Conservation (phyloP, 768 basidiomycete species). For the Daedalea quercina region DNA sequence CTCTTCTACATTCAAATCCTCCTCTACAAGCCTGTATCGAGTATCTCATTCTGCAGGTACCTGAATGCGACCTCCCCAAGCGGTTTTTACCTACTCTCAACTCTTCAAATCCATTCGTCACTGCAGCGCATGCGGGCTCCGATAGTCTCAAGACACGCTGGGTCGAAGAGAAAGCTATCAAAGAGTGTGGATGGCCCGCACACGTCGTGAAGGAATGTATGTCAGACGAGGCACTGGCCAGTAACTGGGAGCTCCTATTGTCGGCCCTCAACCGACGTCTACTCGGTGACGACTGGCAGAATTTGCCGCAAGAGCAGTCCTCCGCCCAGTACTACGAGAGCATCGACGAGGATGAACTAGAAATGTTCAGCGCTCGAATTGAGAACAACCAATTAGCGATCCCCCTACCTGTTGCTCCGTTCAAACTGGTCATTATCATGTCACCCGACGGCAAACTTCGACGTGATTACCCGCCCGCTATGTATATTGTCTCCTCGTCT, state of each 20-base stretch:
- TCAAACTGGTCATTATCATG: constrained; percentile 62
- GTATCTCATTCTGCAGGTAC: constrained; percentile 74
- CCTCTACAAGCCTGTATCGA: constrained; percentile 78
- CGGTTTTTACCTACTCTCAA: constrained; percentile 60
- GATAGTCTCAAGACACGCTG: constrained; percentile 68
- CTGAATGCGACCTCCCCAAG: constrained; percentile 82
- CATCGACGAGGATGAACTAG: constrained; percentile 27
- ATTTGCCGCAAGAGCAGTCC: constrained; percentile 6
- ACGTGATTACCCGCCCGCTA: constrained; percentile 48
- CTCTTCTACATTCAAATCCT: constrained; percentile 50
- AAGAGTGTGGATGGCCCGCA: constrained; percentile 78
- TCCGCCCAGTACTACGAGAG: constrained; percentile 31
- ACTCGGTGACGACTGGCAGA: constrained; percentile 34
- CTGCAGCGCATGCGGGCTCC: constrained; percentile 53
- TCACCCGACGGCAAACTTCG: constrained; percentile 39
- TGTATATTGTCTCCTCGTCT: constrained; percentile 67
- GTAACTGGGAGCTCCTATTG: constrained; percentile 50
- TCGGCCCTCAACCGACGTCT: constrained; percentile 48
- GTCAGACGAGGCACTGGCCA: constrained; percentile 27
- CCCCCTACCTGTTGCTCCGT: constrained; percentile 56
- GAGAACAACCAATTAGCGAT: constrained; percentile 46
- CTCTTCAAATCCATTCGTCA: constrained; percentile 65
- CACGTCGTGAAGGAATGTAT: constrained; percentile 57
- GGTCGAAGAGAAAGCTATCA: constrained; percentile 74
- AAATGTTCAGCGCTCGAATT: constrained; percentile 40